Evolutionary conservation across 75 land plant species (phyloP).

Genomic region (Pinus taeda): DNA sequence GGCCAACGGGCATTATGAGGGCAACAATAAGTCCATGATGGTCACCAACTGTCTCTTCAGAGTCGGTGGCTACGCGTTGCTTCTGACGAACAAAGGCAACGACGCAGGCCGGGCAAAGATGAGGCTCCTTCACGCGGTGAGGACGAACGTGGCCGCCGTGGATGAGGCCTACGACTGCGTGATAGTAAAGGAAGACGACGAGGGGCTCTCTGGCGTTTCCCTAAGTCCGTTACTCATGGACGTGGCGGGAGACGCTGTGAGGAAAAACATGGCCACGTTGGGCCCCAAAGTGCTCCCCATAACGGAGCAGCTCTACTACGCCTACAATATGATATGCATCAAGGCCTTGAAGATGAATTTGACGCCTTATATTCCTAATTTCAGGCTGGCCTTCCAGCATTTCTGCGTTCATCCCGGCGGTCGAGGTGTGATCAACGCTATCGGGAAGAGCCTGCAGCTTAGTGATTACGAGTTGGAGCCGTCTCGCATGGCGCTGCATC

Average conservation of each 20-base stretch:
- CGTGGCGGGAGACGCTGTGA: conserved; percentile 20
- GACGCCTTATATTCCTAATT: conserved; percentile 30
- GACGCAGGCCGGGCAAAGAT: conserved; percentile 13
- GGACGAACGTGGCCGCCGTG: conserved; percentile 29
- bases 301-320: conserved; percentile 23
- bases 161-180: conserved; percentile 31
- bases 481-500: conserved; percentile 56
- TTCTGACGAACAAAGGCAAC: conserved; percentile 18
- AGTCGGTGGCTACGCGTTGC: conserved; percentile 35
- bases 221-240: background rate
- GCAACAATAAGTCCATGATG: conserved; percentile 26
- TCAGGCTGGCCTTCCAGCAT: conserved; percentile 55
- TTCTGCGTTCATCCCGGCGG: conserved; percentile 64
- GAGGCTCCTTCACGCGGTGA: conserved; percentile 19
- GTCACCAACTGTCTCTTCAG: conserved; percentile 35
- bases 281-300: conserved; percentile 34
- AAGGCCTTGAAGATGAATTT: conserved; percentile 8
- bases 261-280: conserved; percentile 22
- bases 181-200: conserved; percentile 11
- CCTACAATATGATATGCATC: conserved; percentile 1
- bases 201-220: conserved; percentile 12
- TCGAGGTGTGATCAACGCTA: conserved; percentile 41
- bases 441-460: conserved; percentile 30
- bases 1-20: conserved; percentile 18
- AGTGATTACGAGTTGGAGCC: conserved; percentile 50